A percentile compares a stretch with the other conserved stretches of the same genome.
Conservation (phyloP, 116 monocot species). For the Iris pallida region DNA sequence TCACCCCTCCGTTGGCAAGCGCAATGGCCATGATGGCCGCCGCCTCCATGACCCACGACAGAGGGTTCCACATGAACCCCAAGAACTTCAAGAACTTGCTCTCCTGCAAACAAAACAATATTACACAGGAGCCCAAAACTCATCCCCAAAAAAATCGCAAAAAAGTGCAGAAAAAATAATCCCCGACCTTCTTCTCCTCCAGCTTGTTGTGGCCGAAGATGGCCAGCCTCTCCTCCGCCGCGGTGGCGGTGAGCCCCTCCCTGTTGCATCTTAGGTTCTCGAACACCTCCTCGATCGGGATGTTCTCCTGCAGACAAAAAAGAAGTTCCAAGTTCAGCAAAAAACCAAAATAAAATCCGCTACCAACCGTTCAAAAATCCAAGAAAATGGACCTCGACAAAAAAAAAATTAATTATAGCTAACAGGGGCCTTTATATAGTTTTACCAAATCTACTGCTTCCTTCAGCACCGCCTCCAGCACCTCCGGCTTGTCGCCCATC, state of each 20-base stretch:
- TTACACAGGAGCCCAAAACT: not conserved
- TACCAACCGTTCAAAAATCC: too few species aligned
- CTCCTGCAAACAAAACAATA: constrained; percentile 49
- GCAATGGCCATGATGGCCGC: constrained; percentile 99
- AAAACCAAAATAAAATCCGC: not conserved
- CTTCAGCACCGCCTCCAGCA: constrained; percentile 66
- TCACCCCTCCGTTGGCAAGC: constrained; percentile 96
- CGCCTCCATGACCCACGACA: constrained; percentile 99
- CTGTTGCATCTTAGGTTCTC: constrained; percentile 76
- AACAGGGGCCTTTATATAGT: too few species aligned
- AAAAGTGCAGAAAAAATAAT: not conserved
- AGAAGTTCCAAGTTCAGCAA: not conserved
- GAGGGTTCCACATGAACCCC: constrained; percentile 99
- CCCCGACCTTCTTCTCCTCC: constrained; percentile 79
- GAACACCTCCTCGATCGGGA: constrained; percentile 87
- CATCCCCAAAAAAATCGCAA: not conserved
- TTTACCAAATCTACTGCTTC: constrained; percentile 77
- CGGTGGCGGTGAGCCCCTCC: constrained; percentile 57
- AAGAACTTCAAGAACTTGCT: constrained; percentile 84
- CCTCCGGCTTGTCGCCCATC: constrained; percentile 42
- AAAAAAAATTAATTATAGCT: too few species aligned
- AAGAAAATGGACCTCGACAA: too few species aligned
- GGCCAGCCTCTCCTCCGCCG: constrained; percentile 62
- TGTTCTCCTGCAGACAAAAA: constrained; percentile 61
- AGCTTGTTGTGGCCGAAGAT: constrained; percentile 94